phyloP scores from a whole-genome alignment of 768 basidiomycete genomes.

The Boletus reticuloceps region DNA sequence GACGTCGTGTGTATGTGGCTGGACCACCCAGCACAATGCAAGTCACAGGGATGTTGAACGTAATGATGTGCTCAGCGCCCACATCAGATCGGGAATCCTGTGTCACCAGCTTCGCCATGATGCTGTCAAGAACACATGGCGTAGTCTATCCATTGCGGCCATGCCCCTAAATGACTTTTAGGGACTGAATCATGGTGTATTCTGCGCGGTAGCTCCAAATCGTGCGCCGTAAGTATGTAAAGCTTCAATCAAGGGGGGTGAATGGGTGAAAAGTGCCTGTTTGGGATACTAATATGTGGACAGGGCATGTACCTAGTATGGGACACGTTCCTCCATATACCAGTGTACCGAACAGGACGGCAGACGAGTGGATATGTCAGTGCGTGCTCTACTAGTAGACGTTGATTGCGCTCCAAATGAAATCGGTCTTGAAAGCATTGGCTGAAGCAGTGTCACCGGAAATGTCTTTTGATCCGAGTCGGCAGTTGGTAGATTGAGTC shows the following conservation, averaged over 20 bases:
- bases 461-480: constrained; percentile 16
- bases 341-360: background rate
- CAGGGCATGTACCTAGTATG: background rate
- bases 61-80: constrained; percentile 7
- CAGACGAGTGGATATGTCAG: background rate
- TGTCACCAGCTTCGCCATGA: constrained; percentile 15
- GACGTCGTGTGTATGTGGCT: background rate
- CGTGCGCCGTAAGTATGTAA: background rate
- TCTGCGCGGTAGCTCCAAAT: background rate
- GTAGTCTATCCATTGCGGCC: background rate
- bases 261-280: background rate
- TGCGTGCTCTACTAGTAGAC: too few relatives aligned
- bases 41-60: constrained; percentile 2
- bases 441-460: background rate
- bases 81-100: constrained; percentile 8
- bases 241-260: background rate
- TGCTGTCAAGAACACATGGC: constrained; percentile 6
- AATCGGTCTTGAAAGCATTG: background rate
- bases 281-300: too few relatives aligned
- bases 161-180: background rate
- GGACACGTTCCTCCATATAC: too few relatives aligned
- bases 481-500: constrained; percentile 7
- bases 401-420: constrained; percentile 1
- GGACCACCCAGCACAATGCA: constrained; percentile 5
- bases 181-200: background rate